Base-by-base conservation (phyloP, 495 filamentous ascomycete genomes). In the Aspergillus egyptiacus region DNA sequence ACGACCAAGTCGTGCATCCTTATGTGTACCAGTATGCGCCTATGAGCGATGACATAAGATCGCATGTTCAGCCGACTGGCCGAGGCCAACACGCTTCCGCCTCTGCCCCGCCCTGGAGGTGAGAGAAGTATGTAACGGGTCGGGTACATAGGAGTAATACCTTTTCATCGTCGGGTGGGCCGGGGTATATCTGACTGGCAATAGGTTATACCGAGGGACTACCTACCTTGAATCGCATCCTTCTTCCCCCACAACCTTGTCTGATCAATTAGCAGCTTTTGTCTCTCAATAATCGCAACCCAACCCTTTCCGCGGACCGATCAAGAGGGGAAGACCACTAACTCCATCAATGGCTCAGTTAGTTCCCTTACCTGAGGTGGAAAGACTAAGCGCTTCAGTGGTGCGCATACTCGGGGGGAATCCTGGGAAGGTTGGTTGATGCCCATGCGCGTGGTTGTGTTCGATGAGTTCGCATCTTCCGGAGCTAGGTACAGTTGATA, bases 321-420 rank as follows among this genome's bases (percentile, higher is more conserved):
- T n/a, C n/a, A n/a, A 37, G 18, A 47, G 15, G n/a, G 17, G 2
- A 31, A 35, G 19, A 25, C 54, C 19, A 11, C 24, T 18, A 20
- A 7, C 15, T 18, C n/a, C 3, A 44, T 7, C 8, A 22, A 79
- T 78, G 77, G 71, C 71, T 18, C 66, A 70, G 41, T 60, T 79
- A 11, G 60, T 71, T 36, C 56, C 73, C 3, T 71, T 90, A 30
- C 77, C 78, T 14, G 84, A 87, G 46, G 70, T 86, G 32, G 76
- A 84, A 59, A 72, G 79, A 37, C 74, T 91, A 32, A 83, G 81
- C 51, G 69, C 81, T 1, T 68, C 71, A 11, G 80, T 85, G 14
- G 82, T 89, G 53, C 76, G 88, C 47, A 84, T 95, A 43, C 71
- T 95, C 8, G 89, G 79, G 43, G 86, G 84, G 11, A 94, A 95